Percentiles rank a stretch among this genome's conserved stretches.
Evolutionary conservation across 2,329 filamentous ascomycete species (phyloP).

Genomic region (Myriosclerotinia duriaeana): DNA sequence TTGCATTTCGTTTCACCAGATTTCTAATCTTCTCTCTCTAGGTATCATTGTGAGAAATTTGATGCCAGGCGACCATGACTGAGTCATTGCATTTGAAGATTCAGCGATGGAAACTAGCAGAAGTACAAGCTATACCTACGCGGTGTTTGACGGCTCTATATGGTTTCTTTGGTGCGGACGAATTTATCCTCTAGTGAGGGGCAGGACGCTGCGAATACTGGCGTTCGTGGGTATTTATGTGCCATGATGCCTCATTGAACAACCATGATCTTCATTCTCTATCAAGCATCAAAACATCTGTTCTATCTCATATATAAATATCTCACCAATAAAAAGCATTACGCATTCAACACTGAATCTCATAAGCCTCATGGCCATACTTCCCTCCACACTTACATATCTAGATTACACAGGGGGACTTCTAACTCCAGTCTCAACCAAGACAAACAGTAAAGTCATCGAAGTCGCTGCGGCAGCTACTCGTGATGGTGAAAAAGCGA

Average conservation of each 20-base stretch:
- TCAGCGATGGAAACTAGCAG: neutral
- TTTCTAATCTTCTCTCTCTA: neutral
- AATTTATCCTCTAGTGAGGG: neutral
- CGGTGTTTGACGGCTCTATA: neutral
- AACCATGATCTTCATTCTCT: neutral
- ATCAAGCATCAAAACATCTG: neutral
- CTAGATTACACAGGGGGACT: slow-evolving; percentile 3
- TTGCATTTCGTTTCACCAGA: neutral
- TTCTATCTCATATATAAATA: neutral
- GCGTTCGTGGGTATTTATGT: neutral
- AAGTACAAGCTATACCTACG: no score
- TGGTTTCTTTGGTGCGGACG: neutral
- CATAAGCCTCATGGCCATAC: neutral
- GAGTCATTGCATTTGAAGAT: neutral
- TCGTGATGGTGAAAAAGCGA: neutral
- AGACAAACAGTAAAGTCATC: slow-evolving; percentile 12
- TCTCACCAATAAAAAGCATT: neutral
- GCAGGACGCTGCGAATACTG: neutral
- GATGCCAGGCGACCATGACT: no score
- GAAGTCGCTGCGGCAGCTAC: neutral
- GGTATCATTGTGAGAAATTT: neutral
- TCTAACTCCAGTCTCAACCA: neutral
- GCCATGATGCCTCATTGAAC: neutral
- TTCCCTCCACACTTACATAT: neutral
- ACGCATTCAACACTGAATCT: neutral